Evolutionary conservation across 768 basidiomycete genomes (phyloP).

Genomic region (Mycena galopus): DNA sequence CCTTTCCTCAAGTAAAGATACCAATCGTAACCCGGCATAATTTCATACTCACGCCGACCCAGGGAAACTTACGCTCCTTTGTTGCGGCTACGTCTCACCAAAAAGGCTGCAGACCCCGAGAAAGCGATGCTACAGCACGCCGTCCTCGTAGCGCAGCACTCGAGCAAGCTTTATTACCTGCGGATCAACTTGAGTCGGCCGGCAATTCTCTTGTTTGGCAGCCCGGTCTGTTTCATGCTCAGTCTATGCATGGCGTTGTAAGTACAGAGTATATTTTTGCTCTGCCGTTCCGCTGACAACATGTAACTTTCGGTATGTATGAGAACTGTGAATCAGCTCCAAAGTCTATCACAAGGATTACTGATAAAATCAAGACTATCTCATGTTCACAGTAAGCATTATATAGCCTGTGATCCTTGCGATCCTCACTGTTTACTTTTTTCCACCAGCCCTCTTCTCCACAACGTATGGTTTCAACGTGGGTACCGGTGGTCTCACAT

Average conservation of each 20-base stretch:
- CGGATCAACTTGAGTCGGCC: constrained; percentile 71
- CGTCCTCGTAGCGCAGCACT: constrained; percentile 24
- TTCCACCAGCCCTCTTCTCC: constrained; percentile 39
- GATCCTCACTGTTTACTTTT: not conserved
- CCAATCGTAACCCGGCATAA: too few relatives aligned
- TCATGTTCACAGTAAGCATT: constrained; percentile 63
- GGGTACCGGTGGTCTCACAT: constrained; percentile 51
- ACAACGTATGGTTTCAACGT: constrained; percentile 44
- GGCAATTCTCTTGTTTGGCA: constrained; percentile 63
- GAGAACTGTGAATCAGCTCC: constrained; percentile 49
- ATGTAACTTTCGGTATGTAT: constrained; percentile 61
- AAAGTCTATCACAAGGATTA: not conserved
- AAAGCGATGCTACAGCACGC: constrained; percentile 46
- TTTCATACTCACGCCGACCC: too few relatives aligned
- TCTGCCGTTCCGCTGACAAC: too few relatives aligned
- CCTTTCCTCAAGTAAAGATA: too few relatives aligned
- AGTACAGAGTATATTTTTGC: constrained; percentile 36
- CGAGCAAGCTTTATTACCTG: constrained; percentile 50
- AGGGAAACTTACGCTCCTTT: too few relatives aligned
- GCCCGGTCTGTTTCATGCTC: constrained; percentile 74
- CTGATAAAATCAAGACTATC: constrained; percentile 56
- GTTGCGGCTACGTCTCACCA: too few relatives aligned
- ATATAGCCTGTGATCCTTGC: constrained; percentile 18
- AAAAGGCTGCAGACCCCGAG: constrained; percentile 49
- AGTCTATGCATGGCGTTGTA: constrained; percentile 79